Evolutionary conservation across 306 rosid species (phyloP), one percentile per base, ranked within the genome.

Genomic region (Inga oerstediana): DNA sequence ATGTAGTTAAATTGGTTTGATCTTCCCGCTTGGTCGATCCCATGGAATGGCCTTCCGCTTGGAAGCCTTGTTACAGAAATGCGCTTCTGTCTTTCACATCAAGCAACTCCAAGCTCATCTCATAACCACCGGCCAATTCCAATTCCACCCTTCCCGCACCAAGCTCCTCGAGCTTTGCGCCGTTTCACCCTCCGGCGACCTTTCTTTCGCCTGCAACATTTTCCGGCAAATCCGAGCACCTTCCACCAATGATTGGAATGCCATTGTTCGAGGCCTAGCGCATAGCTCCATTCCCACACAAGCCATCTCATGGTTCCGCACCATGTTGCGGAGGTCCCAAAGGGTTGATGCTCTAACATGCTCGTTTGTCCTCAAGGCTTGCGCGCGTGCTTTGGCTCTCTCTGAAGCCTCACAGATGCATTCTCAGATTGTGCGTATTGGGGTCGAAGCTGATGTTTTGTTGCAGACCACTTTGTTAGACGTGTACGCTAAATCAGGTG

Each of bases 241-340:
- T 49, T 80, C 88, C 66, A 95, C 99, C 70, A 87, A 92, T 43
- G 96, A 92, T 84, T 95, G 91, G 93, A 95, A 95, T 83, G 91
- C 96, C 79, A 48, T 93, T 72, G 81, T 95, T 27, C 94, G 99
- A 1, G 98, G 98, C 88, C 85, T 92, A 17, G 97, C 98, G 24
- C 88, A 80, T 34, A 79, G 99, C 85, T 80, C 94, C 39, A 34
- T 86, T n/a, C 99, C 99, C 80, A 75, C 88, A 16, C 78, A 75
- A 35, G 98, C 96, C 82, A 79, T 95, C 59, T 12, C 84, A 19
- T 93, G 93, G 91, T 94, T 74, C 86, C 85, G 83, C 65, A 34
- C 68, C 91, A 84, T 93, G 88, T 82, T 83, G 14, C 89, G 84
- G 48, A 75, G 86, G 46, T 67, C 83, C 64, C 84, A 59, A 15